Percentiles rank a stretch among this genome's conserved stretches.
Conservation (phyloP, 2,329 filamentous ascomycete genomes). For the Sporothrix luriei region DNA sequence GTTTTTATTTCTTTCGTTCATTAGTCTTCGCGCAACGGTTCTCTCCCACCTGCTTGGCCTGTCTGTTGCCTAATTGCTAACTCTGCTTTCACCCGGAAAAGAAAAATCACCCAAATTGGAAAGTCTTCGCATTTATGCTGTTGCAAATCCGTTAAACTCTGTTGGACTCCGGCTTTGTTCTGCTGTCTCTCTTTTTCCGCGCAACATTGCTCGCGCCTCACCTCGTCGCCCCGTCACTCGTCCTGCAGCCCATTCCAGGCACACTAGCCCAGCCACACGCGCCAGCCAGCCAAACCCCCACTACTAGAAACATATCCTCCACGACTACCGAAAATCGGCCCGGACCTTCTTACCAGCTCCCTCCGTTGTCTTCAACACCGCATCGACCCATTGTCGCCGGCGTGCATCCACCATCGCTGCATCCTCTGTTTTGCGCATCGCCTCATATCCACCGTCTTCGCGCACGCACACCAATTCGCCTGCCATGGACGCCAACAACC, state of each 20-base stretch:
- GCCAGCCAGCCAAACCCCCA: constrained; percentile 15
- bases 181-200: background rate
- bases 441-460: background rate
- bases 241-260: constrained; percentile 10
- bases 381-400: background rate
- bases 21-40: background rate
- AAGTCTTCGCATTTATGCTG: background rate
- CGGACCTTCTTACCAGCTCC: constrained; percentile 26
- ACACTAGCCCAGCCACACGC: constrained; percentile 24
- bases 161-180: background rate
- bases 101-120: background rate
- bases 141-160: background rate
- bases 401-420: background rate
- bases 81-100: constrained; percentile 14
- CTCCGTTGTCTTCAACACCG: constrained; percentile 12
- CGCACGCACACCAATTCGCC: constrained; percentile 9
- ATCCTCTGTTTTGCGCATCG: background rate
- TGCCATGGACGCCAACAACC: constrained; percentile 59
- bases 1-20: background rate
- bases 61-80: constrained; percentile 21
- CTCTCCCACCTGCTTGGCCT: background rate
- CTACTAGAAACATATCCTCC: constrained; percentile 21
- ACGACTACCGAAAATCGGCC: constrained; percentile 30
- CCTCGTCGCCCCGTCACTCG: constrained; percentile 16
- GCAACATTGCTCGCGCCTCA: constrained; percentile 9